Base-by-base conservation (phyloP, 2,329 filamentous ascomycete genomes). In the Arthrobotrys megalospora region DNA sequence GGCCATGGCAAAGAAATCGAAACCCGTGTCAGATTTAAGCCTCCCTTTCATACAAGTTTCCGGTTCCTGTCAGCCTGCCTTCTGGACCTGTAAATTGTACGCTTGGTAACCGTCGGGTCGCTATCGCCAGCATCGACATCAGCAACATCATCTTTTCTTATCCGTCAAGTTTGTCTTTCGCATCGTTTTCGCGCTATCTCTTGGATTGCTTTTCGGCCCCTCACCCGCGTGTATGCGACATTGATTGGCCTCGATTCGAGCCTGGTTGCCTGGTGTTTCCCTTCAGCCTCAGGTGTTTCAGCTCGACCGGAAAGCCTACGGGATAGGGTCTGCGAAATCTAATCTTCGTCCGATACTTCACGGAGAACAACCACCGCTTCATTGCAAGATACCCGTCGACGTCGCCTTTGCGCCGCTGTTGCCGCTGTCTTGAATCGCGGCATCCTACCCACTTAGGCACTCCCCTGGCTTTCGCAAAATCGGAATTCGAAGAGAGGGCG, bases 21-120 rank as follows among this genome's bases (percentile, higher is more conserved):
- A 66, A 53, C 50, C 71, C 63, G 70, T 36, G 70, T 76, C 71
- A 76, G 71, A 76, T 76, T 67, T 76, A 68, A 76, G 71, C 73
- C 73, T 77, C 66, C 65, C 63, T 63, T 21, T 48, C 43, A 47
- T 36, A 32, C 10, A 43, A 10, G 32, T 63, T 52, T 63, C 43
- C 45, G 45, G 67, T 60, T 43, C 55, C 45, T 64, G 67, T 64
- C 68, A 71, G 58, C 68, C 58, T 3, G 43, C 36, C 36, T 45
- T 14, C 12, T 12, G 12, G 36, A 45, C n/a, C n/a, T n/a, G 41
- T 45, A 16, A 45, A 45, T n/a, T 45, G 41, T 16, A 14, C 7
- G 16, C n/a, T 45, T 38, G 36, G 36, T 38, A 38, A 12, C 36
- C 6, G 36, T 38, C 36, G 5, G 24, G 7, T 32, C 21, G 24